Evolutionary conservation across 805 yeast genomes (phyloP).

Genomic region (Blastobotrys terrestris): DNA sequence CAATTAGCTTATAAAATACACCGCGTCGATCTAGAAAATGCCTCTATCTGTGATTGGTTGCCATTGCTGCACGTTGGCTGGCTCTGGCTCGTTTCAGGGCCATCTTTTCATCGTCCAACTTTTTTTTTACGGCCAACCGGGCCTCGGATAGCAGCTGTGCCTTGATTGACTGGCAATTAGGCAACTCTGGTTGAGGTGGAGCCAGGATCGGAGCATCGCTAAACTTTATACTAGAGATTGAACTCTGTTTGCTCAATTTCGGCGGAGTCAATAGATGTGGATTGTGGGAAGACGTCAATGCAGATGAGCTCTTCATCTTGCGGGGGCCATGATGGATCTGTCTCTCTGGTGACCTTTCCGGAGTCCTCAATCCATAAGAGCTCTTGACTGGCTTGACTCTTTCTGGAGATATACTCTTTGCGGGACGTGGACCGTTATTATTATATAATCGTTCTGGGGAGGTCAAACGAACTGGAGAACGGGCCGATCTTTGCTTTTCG

Average conservation of each 20-base stretch:
- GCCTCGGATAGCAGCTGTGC: slow-evolving; percentile 23
- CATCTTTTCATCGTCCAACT: slow-evolving; percentile 18
- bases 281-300: background rate
- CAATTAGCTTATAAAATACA: background rate
- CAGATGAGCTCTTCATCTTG: slow-evolving; percentile 1
- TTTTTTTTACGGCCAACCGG: slow-evolving; percentile 20
- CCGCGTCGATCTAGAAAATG: background rate
- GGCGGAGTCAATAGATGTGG: background rate
- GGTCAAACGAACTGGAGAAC: background rate
- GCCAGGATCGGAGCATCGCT: background rate
- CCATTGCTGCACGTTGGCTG: background rate
- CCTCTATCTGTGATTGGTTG: background rate
- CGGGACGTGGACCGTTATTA: background rate
- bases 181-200: background rate
- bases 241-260: background rate
- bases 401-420: background rate
- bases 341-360: background rate
- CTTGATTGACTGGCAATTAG: background rate
- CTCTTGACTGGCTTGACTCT: background rate
- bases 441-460: background rate
- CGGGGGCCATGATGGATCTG: background rate
- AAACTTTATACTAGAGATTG: background rate
- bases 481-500: background rate
- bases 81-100: background rate
- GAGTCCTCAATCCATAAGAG: background rate